Evolutionary conservation across 805 yeast genomes (phyloP), one percentile per base, ranked within the genome.

Genomic region (Schwanniomyces occidentalis): DNA sequence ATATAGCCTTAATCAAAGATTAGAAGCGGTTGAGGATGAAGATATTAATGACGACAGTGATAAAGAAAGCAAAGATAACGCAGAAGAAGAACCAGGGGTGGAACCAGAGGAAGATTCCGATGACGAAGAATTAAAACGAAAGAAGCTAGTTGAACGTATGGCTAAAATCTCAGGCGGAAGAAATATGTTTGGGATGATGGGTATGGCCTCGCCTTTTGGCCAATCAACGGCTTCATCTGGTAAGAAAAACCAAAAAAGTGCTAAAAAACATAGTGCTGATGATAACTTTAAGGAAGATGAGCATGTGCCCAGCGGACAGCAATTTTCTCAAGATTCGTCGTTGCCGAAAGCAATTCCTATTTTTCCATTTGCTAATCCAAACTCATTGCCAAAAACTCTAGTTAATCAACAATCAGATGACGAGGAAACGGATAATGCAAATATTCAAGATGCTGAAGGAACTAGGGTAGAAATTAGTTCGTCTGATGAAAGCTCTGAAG

Each of bases 101-200:
- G 78, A 66, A 0, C 78, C 67, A 2, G 78, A 71, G 3, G 78
- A 69, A 0, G 85, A 76, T 1, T 83, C 79, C 34, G 91, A 85
- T 34, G 85, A 78, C 27, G 95, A 85, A 52, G 93, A 85, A 42
- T 69, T 81, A 4, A 76, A 83, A 37, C 76, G 93, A 49, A 75
- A 82, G 30, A 86, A 82, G 5, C 68, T 91, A 34, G 81, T 95
- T 14, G 96, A 85, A 44, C 76, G 97, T 41, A 91, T 91, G 96
- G 98, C 99, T n/a, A 86, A 82, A 49, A 74, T 91, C 13, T 85
- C 97, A 0, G 95, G 96, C 14, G 89, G 89, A 4, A 74, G 84
- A 63, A 82, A 85, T 38, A 76, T 85, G 80, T 74, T 80, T 60
- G 90, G 89, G 27, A 77, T 77, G 82, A 73, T 76, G 78, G 81